Base-by-base conservation (phyloP, 2,329 filamentous ascomycete genomes). In the Fusarium nisikadoi region DNA sequence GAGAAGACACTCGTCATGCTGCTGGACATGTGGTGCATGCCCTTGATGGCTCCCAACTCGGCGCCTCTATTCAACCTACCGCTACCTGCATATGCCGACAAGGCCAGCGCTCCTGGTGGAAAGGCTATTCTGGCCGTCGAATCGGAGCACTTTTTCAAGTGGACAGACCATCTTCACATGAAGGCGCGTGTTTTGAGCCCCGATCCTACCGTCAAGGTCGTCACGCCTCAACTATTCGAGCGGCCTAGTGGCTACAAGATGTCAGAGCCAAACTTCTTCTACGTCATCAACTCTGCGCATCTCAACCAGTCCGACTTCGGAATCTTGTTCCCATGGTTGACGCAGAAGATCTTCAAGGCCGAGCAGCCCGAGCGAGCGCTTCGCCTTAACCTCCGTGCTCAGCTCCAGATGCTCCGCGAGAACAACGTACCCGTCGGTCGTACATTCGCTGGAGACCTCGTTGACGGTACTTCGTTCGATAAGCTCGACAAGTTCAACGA, bases 231-330 rank as follows among this genome's bases (percentile, higher is more conserved):
- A 8, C 70, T 83, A 14, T 84, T 84, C 70, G 80, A 86, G 62
- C 80, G 83, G 6, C 81, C 81, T 8, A 82, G 83, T 60, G 85
- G 84, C 13, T 79, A 83, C 33, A 80, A 78, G 60, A 80, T 87
- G 19, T 74, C 82, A 1, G 84, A 86, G 62, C 91, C 93, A 8
- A 88, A 91, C 73, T 89, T 95, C 76, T 97, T 93, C 83, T 95
- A 93, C 79, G 90, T 93, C 6, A 79, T 86, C 19, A 84, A 88
- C 47, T 92, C 91, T n/a, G 93, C 94, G 0, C 94, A 97, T 79
- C 86, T 97, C 31, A 93, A 88, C 64, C 94, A 97, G 81, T 93
- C 90, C 25, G 94, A 97, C 77, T 97, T 96, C 75, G 94, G 93
- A 39, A 83, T 96, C 29, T 82, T 97, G 27, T 97, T 97, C 77